A percentile compares a stretch with the other conserved stretches of the same genome.
phyloP scores from a whole-genome alignment of 2,329 filamentous ascomycete species.

The Anisogramma anomala region DNA sequence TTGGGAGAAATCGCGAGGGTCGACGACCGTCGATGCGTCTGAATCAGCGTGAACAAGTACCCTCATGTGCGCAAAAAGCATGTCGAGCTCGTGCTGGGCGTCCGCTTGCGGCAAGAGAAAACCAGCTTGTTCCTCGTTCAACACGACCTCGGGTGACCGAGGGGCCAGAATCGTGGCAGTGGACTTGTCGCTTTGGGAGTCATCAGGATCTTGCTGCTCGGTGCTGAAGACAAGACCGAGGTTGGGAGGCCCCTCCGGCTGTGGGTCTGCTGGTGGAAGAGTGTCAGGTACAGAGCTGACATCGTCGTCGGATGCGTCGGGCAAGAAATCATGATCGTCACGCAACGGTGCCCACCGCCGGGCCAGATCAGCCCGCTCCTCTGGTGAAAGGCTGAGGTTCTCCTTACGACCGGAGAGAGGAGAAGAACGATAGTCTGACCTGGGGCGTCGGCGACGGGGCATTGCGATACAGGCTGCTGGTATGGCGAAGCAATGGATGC shows the following conservation, averaged over 20 bases:
- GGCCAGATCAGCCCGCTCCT: not conserved
- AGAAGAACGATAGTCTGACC: not conserved
- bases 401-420: not conserved
- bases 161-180: too few species aligned
- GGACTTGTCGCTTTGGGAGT: too few species aligned
- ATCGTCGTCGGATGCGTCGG: too few species aligned
- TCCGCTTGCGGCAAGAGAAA: not conserved
- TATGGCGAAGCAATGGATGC: not conserved
- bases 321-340: not conserved
- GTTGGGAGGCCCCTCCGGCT: too few species aligned
- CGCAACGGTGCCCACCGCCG: not conserved
- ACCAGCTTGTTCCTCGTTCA: not conserved
- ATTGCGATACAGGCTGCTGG: not conserved
- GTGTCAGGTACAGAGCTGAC: too few species aligned
- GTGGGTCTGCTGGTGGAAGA: too few species aligned
- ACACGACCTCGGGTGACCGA: not conserved
- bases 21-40: not conserved
- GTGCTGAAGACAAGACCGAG: too few species aligned
- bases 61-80: not conserved
- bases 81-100: not conserved
- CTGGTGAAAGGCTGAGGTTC: not conserved
- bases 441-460: not conserved
- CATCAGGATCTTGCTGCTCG: too few species aligned
- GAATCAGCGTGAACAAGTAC: not conserved
- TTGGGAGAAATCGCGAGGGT: not conserved